These are phyloP conservation scores for Penicillium italicum DNA, from an alignment of 2,329 filamentous ascomycete species.

Conservation along the genomic window DNA sequence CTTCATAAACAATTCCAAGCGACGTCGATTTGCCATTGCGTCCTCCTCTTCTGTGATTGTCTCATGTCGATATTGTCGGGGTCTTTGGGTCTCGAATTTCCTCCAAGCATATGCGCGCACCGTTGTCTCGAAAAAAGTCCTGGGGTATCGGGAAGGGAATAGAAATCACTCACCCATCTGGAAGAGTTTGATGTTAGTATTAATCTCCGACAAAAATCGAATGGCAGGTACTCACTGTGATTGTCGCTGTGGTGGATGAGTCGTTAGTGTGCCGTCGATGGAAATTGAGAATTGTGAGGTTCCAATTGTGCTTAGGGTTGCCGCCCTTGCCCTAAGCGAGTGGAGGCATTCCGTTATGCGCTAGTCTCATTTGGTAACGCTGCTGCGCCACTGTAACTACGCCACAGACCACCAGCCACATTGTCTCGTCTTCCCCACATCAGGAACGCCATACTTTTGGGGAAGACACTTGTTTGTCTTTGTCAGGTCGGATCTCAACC, in stretches of 20 bases:
- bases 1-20: neutral
- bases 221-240: constrained; percentile 47
- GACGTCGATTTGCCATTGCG: neutral
- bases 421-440: constrained; percentile 6
- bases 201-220: constrained; percentile 15
- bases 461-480: constrained; percentile 1
- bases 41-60: constrained; percentile 3
- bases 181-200: constrained; percentile 30
- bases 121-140: constrained; percentile 31
- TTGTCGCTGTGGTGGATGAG: constrained; percentile 49
- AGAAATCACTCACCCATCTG: constrained; percentile 60
- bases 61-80: constrained; percentile 8
- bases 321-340: constrained; percentile 45
- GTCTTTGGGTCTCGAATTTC: constrained; percentile 15
- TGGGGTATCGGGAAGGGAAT: constrained; percentile 21
- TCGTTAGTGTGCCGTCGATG: constrained; percentile 33
- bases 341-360: constrained; percentile 17
- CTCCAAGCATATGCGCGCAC: constrained; percentile 31
- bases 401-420: constrained; percentile 13
- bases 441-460: too few relatives aligned
- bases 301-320: constrained; percentile 44
- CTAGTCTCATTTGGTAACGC: constrained; percentile 28
- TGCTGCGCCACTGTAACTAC: neutral
- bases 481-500: neutral
- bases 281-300: constrained; percentile 43